These are phyloP conservation scores for Clarkia xantiana DNA, from an alignment of 345 rosid genomes.

Conservation along the genomic window DNA sequence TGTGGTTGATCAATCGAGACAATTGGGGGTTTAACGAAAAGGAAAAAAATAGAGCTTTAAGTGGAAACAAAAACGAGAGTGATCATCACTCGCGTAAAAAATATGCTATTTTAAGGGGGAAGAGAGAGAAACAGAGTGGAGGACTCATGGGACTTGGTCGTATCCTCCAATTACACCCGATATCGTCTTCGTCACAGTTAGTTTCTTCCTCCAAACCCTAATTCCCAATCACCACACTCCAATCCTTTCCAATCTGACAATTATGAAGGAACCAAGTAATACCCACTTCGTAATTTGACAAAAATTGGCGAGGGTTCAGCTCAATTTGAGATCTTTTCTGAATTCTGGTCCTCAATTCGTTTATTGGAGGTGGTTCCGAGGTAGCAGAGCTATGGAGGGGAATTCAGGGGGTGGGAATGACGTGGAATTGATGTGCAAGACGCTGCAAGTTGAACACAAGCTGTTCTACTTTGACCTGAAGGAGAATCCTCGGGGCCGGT, in stretches of 20 bases:
- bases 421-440: slow-evolving; percentile 88
- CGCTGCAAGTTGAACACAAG: slow-evolving; percentile 91
- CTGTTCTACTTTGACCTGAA: slow-evolving; percentile 95
- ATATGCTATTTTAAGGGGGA: background rate
- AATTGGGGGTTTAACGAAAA: background rate
- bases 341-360: background rate
- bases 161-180: slow-evolving; percentile 2
- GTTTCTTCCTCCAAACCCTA: slow-evolving; percentile 5
- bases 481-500: slow-evolving; percentile 92
- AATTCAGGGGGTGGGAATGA: slow-evolving; percentile 36
- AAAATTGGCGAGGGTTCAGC: no score
- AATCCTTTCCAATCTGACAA: no score
- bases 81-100: background rate
- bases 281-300: no score
- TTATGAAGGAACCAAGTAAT: no score
- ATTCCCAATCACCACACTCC: slow-evolving; percentile 1
- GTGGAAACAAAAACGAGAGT: background rate
- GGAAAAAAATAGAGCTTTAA: no score
- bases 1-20: slow-evolving; percentile 4
- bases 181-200: background rate
- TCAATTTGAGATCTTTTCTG: no score
- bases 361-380: background rate
- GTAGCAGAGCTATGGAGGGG: slow-evolving; percentile 11
- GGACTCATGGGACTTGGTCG: slow-evolving; percentile 11
- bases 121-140: background rate